Evolutionary conservation across 169 alveolate genomes (phyloP).

Genomic region (Plasmodium knowlesi): DNA sequence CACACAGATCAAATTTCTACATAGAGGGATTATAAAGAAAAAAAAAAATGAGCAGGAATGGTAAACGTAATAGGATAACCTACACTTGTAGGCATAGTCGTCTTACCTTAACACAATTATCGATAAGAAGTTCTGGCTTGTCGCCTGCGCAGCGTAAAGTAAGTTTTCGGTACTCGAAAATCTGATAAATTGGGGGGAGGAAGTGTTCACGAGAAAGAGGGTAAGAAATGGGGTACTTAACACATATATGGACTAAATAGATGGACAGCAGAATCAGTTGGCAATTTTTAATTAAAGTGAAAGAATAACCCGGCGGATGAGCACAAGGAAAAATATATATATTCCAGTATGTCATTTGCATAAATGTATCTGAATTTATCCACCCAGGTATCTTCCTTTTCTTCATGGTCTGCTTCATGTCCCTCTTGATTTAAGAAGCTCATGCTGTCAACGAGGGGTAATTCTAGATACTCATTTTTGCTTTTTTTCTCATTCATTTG

Average conservation of each 20-base stretch:
- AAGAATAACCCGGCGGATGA: constrained; percentile 71
- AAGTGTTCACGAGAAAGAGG: neutral
- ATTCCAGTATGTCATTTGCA: constrained; percentile 42
- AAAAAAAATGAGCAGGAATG: neutral
- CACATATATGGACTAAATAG: neutral
- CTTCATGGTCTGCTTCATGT: constrained; percentile 19
- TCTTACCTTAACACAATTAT: constrained; percentile 53
- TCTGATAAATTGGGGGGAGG: constrained; percentile 1
- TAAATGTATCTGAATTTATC: constrained; percentile 32
- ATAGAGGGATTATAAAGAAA: neutral
- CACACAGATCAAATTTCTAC: constrained; percentile 58
- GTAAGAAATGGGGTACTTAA: neutral
- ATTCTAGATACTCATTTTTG: constrained; percentile 31
- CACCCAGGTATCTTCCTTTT: neutral
- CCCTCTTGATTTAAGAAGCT: neutral
- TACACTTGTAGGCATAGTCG: neutral
- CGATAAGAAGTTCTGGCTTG: constrained; percentile 29
- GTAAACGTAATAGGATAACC: neutral
- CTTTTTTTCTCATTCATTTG: neutral
- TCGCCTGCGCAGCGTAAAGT: constrained; percentile 28
- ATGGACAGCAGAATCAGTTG: neutral
- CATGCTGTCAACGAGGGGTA: constrained; percentile 25
- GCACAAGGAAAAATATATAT: constrained; percentile 61
- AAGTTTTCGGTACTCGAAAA: constrained; percentile 71
- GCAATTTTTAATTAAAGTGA: neutral